Conservation (phyloP, 1,139 yeast species). For the Pichia sp. region DNA sequence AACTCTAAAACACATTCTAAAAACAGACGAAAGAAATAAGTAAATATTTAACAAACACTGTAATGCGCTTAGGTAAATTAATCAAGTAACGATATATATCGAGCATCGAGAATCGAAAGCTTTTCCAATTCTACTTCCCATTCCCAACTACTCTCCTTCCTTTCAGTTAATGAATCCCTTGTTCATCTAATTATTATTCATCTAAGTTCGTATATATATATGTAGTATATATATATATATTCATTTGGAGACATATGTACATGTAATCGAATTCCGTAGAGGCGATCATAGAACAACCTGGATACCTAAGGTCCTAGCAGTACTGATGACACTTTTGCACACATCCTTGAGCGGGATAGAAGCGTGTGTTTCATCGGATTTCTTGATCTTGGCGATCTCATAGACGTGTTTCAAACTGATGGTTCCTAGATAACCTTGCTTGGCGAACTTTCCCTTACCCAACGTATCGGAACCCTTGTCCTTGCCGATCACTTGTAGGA, state of each 20-base stretch:
- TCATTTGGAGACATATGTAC: conserved; percentile 1
- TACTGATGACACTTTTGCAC: conserved; percentile 77
- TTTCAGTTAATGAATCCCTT: too few relatives aligned
- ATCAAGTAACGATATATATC: neutral
- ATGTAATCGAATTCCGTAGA: neutral
- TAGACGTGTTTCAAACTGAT: conserved; percentile 84
- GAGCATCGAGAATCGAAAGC: too few relatives aligned
- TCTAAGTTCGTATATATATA: neutral
- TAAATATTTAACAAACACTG: neutral
- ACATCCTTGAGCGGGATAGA: conserved; percentile 67
- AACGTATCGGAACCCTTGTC: conserved; percentile 59
- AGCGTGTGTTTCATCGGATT: conserved; percentile 77
- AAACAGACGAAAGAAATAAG: conserved; percentile 9
- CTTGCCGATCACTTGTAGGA: conserved; percentile 80
- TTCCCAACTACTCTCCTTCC: too few relatives aligned
- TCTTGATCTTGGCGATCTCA: conserved; percentile 91
- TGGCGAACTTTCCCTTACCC: conserved; percentile 35
- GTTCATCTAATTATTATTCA: neutral
- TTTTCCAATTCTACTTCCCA: too few relatives aligned
- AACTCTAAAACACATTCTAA: neutral
- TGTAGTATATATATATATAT: neutral
- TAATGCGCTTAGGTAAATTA: neutral
- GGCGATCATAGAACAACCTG: conserved; percentile 52
- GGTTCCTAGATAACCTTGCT: conserved; percentile 54
- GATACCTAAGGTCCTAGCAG: conserved; percentile 85